Conservation (phyloP, 352 stramenopile species). For the Globisporangium lucens region DNA sequence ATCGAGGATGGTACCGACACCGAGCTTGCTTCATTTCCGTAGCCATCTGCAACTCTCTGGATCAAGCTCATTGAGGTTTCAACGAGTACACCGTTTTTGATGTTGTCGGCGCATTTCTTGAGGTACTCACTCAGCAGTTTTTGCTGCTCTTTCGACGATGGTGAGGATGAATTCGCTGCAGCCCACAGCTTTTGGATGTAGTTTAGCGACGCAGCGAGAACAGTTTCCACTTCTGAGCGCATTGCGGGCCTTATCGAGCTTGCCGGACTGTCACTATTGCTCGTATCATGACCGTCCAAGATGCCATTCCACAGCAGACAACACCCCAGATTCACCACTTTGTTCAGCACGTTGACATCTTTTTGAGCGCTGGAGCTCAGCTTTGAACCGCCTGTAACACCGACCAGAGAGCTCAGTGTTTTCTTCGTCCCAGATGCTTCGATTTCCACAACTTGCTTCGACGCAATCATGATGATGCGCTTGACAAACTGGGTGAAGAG, state of each 20-base stretch:
- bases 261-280: slow-evolving; percentile 8
- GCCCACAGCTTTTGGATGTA: slow-evolving; percentile 66
- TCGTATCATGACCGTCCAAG: slow-evolving; percentile 31
- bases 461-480: slow-evolving; percentile 66
- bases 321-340: slow-evolving; percentile 67
- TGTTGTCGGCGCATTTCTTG: slow-evolving; percentile 68
- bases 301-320: slow-evolving; percentile 82
- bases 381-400: slow-evolving; percentile 48
- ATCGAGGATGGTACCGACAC: slow-evolving; percentile 35
- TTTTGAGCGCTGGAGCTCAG: slow-evolving; percentile 49
- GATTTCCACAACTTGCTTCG: slow-evolving; percentile 67
- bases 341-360: slow-evolving; percentile 68
- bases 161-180: slow-evolving; percentile 34
- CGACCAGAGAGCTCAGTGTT: slow-evolving; percentile 62
- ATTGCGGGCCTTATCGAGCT: slow-evolving; percentile 29
- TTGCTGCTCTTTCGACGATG: slow-evolving; percentile 67
- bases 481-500: slow-evolving; percentile 76
- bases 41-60: slow-evolving; percentile 55
- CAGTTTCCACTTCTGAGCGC: slow-evolving; percentile 47
- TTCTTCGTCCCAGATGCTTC: slow-evolving; percentile 70
- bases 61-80: slow-evolving; percentile 81
- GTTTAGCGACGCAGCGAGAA: slow-evolving; percentile 71
- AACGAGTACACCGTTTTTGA: slow-evolving; percentile 46
- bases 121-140: slow-evolving; percentile 72
- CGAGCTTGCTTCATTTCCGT: slow-evolving; percentile 33